A percentile compares a stretch with the other conserved stretches of the same genome.
Evolutionary conservation across 805 yeast species (phyloP).

Genomic region (Suhomyces xylopsoci): DNA sequence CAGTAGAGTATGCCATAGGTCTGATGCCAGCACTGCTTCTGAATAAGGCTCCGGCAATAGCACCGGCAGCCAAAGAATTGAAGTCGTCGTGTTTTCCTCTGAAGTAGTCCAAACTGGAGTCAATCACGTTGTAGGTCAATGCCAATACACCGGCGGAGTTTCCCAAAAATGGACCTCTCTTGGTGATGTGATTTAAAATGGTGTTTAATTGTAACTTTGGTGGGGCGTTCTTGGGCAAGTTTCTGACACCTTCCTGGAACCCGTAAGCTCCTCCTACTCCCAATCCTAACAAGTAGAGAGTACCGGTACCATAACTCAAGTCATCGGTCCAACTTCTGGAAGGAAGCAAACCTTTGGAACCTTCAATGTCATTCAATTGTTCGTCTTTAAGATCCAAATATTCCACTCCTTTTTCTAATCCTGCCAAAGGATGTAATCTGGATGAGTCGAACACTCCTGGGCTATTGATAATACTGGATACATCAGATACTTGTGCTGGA

Average conservation of each 20-base stretch:
- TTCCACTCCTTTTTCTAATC: conserved; percentile 85
- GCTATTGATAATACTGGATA: conserved; percentile 56
- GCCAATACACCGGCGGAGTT: conserved; percentile 95
- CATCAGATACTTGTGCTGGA: conserved; percentile 60
- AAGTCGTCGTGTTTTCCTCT: conserved; percentile 87
- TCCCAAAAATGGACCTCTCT: conserved; percentile 94
- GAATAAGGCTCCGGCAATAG: conserved; percentile 87
- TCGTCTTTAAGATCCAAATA: conserved; percentile 86
- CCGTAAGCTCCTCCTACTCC: conserved; percentile 91
- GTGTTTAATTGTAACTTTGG: conserved; percentile 85
- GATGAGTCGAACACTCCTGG: conserved; percentile 66
- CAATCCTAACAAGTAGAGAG: conserved; percentile 81
- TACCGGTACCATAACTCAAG: conserved; percentile 96
- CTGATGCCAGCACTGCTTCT: conserved; percentile 79
- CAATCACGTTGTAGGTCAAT: conserved; percentile 78
- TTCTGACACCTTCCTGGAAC: conserved; percentile 76
- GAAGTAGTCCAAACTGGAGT: conserved; percentile 70
- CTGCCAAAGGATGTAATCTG: conserved; percentile 87
- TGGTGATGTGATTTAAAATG: conserved; percentile 84
- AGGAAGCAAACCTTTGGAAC: conserved; percentile 86
- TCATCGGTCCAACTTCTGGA: conserved; percentile 98
- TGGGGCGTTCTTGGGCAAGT: conserved; percentile 72
- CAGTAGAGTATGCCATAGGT: conserved; percentile 87
- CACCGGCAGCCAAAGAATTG: conserved; percentile 87
- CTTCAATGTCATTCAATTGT: conserved; percentile 69